phyloP scores from a whole-genome alignment of 331 rosid species.

The Dryas integrifolia region DNA sequence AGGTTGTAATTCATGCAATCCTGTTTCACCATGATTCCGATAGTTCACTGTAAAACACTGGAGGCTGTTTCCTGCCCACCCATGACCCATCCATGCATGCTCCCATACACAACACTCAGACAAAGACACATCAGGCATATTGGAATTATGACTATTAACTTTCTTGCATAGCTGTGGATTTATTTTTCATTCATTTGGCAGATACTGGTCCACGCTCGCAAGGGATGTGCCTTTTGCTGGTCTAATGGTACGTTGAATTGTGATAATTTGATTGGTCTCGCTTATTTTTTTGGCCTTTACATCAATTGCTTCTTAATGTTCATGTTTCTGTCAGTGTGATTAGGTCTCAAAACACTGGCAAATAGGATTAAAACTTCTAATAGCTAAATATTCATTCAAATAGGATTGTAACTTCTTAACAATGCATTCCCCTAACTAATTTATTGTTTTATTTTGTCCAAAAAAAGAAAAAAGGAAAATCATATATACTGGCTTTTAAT shows the following conservation, averaged over 20 bases:
- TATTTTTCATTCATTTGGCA: slow-evolving; percentile 39
- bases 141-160: neutral
- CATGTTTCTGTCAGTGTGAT: neutral
- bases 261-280: neutral
- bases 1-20: neutral
- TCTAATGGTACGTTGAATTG: slow-evolving; percentile 54
- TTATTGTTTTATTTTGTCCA: neutral
- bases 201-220: slow-evolving; percentile 81
- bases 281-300: slow-evolving; percentile 8
- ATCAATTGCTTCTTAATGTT: slow-evolving; percentile 6
- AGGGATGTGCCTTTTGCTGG: slow-evolving; percentile 96
- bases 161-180: slow-evolving; percentile 23
- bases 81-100: neutral
- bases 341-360: neutral
- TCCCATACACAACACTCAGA: neutral
- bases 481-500: neutral
- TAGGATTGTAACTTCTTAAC: neutral
- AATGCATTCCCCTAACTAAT: neutral
- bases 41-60: neutral
- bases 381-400: neutral
- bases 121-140: neutral
- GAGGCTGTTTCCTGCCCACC: neutral
- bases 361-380: neutral
- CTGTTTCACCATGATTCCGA: neutral
- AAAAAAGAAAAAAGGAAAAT: neutral